Base-by-base conservation (phyloP, 495 filamentous ascomycete species). In the Eremomyces bilateralis region DNA sequence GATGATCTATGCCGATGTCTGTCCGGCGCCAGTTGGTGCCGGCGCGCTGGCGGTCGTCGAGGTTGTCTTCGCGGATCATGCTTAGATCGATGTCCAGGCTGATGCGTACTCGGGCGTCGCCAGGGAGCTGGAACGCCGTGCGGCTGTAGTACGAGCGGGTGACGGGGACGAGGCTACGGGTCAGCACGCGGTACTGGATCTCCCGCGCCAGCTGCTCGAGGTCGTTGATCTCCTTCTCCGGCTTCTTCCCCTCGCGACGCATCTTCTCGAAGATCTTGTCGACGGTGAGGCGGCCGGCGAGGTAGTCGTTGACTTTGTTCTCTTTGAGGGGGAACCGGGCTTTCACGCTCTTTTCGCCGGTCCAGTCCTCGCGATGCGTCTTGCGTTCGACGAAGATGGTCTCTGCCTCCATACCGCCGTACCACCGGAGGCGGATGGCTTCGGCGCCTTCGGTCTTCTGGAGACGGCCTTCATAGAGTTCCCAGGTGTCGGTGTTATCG, bases 291-390 rank as follows among this genome's bases (percentile, higher is more conserved):
- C 78, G 67, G 19, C 88, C 88, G 20, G 64, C 63, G 42, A 95
- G 51, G 42, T 78, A 99, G 12, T 78, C 69, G 51, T 95, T 95
- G 38, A 99, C 75, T 38, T 92, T 73, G 62, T 95, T 99, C 60
- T 95, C 88, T 60, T 99, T 99, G 33, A 84, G 58, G 10, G 76
- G 63, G 50, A 99, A 95, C 25, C 88, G 75, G 4, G 90, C 88
- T 53, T 99, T 99, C 50, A 99, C 88, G 0, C 83, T 93, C 56
- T 95, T 94, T 51, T 95, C 88, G 12, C 88, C 88, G 0, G 88
- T 99, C 88, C 88, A 99, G 53, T 99, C 88, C 53, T 99, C 88
- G 8, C 88, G 75, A 57, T 99, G 88, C 4, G 88, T 95, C 58
- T 99, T 99, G 22, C 88, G 67, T 62, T 99, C 88, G 31, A 99